phyloP scores from a whole-genome alignment of 139 green algal species.

The Picochlorum sp. region DNA sequence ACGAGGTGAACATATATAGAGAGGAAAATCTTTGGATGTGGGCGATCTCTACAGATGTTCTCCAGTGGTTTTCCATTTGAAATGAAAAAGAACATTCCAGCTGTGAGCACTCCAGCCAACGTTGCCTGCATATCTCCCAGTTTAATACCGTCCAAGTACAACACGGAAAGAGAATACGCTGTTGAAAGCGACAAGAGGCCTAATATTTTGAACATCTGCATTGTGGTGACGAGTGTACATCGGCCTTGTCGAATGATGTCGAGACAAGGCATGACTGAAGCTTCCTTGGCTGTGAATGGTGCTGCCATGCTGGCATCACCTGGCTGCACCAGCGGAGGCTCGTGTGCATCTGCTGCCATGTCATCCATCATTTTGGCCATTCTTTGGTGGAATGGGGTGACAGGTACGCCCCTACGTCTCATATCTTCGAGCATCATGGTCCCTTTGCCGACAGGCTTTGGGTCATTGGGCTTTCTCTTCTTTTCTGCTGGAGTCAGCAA shows the following conservation, averaged over 20 bases:
- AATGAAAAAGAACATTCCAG: constrained; percentile 94
- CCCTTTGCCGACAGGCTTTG: constrained; percentile 18
- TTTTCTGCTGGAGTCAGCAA: constrained; percentile 48
- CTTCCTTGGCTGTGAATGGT: constrained; percentile 83
- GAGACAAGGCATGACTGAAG: constrained; percentile 62
- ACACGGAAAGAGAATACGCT: constrained; percentile 85
- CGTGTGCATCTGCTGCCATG: constrained; percentile 36
- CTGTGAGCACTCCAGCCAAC: constrained; percentile 65
- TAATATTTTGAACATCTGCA: constrained; percentile 99
- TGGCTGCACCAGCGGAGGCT: constrained; percentile 59
- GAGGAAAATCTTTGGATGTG: constrained; percentile 91
- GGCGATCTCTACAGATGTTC: constrained; percentile 62
- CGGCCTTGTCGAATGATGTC: constrained; percentile 88
- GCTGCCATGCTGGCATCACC: constrained; percentile 83
- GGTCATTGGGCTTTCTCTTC: not conserved
- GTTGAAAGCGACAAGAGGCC: constrained; percentile 89
- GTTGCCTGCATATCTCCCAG: constrained; percentile 80
- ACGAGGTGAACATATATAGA: constrained; percentile 82
- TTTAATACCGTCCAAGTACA: constrained; percentile 90
- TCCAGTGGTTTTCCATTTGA: constrained; percentile 76
- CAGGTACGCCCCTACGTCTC: constrained; percentile 31
- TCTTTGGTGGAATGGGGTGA: constrained; percentile 37
- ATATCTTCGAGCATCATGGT: constrained; percentile 50
- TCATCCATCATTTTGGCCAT: constrained; percentile 71
- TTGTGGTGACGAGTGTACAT: constrained; percentile 83